These are phyloP conservation scores for Ophiostoma montium DNA, from an alignment of 2,329 filamentous ascomycete species.

Conservation along the genomic window DNA sequence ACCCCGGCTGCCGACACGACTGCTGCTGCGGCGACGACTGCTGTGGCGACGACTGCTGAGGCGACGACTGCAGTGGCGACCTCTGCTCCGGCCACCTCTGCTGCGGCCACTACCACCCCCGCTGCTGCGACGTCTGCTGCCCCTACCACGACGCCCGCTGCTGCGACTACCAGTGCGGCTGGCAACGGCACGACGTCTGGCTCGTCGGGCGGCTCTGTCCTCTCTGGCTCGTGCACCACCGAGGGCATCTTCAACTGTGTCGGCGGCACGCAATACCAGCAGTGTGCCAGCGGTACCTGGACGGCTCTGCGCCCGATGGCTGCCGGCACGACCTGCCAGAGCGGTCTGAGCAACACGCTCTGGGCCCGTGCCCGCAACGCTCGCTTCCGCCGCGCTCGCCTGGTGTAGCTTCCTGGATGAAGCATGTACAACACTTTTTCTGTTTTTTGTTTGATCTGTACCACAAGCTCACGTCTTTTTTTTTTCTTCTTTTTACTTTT, in stretches of 20 bases:
- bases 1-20: not conserved
- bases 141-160: not conserved
- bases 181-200: conserved; percentile 2
- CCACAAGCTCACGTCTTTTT: no score
- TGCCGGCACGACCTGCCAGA: conserved; percentile 30
- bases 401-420: not conserved
- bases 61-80: conserved; percentile 26
- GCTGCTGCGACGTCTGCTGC: not conserved
- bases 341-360: conserved; percentile 20
- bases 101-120: not conserved
- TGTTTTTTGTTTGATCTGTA: no score
- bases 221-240: conserved; percentile 25
- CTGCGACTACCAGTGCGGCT: not conserved
- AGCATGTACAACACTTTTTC: not conserved
- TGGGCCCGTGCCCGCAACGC: conserved; percentile 11
- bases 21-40: not conserved
- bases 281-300: conserved; percentile 36
- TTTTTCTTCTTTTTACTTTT: not conserved
- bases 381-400: conserved; percentile 1
- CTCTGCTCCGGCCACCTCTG: not conserved
- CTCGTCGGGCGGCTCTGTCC: conserved; percentile 20
- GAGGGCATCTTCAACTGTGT: conserved; percentile 39
- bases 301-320: conserved; percentile 27
- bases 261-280: conserved; percentile 31
- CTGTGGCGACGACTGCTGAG: conserved; percentile 1